Evolutionary conservation across 2,329 filamentous ascomycete genomes (phyloP).

Genomic region (Fusarium papillatum): DNA sequence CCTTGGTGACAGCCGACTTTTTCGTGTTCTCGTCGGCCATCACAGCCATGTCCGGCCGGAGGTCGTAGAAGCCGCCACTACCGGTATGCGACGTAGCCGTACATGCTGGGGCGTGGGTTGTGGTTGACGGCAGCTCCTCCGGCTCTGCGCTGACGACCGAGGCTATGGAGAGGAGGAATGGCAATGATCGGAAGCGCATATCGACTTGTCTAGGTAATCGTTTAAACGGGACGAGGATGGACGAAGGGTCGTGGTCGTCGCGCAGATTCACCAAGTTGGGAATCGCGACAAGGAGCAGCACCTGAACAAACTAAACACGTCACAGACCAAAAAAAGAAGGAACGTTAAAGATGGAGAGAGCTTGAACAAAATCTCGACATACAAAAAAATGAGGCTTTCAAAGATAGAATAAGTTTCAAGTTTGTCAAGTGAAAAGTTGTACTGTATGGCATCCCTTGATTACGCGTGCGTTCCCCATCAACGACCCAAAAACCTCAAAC

Average conservation of each 20-base stretch:
- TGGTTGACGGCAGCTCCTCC: constrained; percentile 55
- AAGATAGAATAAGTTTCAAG: constrained; percentile 2
- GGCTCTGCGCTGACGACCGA: constrained; percentile 48
- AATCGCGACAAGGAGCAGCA: constrained; percentile 8
- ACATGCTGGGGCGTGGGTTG: constrained; percentile 62
- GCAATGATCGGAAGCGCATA: constrained; percentile 46
- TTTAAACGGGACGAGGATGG: constrained; percentile 10
- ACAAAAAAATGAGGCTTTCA: neutral
- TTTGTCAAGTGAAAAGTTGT: neutral
- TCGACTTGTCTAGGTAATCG: constrained; percentile 3
- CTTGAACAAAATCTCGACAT: constrained; percentile 1
- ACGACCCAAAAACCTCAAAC: constrained; percentile 31
- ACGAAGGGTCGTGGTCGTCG: constrained; percentile 6
- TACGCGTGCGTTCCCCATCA: constrained; percentile 31
- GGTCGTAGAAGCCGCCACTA: constrained; percentile 70
- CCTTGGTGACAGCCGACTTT: constrained; percentile 56
- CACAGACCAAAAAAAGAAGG: constrained; percentile 9
- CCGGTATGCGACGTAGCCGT: constrained; percentile 69
- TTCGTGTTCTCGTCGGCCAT: constrained; percentile 56
- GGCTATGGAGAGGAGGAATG: constrained; percentile 53
- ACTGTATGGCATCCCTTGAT: constrained; percentile 27
- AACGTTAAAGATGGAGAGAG: constrained; percentile 3
- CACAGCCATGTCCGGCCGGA: constrained; percentile 67
- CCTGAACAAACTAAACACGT: constrained; percentile 22
- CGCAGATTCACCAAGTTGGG: constrained; percentile 15